Conservation (phyloP, 495 filamentous ascomycete genomes). For the Xanthoparmelia taractica region DNA sequence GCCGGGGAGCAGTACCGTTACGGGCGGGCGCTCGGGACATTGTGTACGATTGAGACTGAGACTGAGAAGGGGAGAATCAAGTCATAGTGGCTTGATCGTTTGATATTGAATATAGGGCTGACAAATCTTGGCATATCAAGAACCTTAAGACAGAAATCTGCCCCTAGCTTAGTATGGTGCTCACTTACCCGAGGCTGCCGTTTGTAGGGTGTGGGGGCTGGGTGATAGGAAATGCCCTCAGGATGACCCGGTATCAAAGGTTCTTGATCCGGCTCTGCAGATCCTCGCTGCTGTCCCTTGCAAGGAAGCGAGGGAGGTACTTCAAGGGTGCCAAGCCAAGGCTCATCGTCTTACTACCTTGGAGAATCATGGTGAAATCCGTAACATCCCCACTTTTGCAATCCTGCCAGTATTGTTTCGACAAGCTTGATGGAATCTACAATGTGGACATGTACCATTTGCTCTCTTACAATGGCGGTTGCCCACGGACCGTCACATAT, state of each 20-base stretch:
- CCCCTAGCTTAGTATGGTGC: too few relatives aligned
- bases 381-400: slow-evolving; percentile 13
- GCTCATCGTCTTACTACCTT: neutral
- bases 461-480: slow-evolving; percentile 15
- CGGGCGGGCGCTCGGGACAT: slow-evolving; percentile 22
- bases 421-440: slow-evolving; percentile 1
- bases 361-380: slow-evolving; percentile 12
- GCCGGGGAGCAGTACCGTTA: slow-evolving; percentile 17
- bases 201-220: too few relatives aligned
- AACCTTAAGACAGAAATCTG: too few relatives aligned
- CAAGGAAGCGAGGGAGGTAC: neutral
- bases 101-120: slow-evolving; percentile 16
- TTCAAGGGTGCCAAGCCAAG: neutral
- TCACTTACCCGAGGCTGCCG: too few relatives aligned
- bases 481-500: slow-evolving; percentile 8
- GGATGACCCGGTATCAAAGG: too few relatives aligned
- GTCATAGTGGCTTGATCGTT: neutral
- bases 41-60: neutral
- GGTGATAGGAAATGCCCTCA: too few relatives aligned
- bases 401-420: slow-evolving; percentile 6
- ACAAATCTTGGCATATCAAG: slow-evolving; percentile 13
- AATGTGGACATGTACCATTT: slow-evolving; percentile 16
- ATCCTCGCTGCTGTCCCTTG: too few relatives aligned
- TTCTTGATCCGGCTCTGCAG: too few relatives aligned
- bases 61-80: neutral